phyloP scores from a whole-genome alignment of 495 filamentous ascomycete species.

The Penicillium pancosmium region DNA sequence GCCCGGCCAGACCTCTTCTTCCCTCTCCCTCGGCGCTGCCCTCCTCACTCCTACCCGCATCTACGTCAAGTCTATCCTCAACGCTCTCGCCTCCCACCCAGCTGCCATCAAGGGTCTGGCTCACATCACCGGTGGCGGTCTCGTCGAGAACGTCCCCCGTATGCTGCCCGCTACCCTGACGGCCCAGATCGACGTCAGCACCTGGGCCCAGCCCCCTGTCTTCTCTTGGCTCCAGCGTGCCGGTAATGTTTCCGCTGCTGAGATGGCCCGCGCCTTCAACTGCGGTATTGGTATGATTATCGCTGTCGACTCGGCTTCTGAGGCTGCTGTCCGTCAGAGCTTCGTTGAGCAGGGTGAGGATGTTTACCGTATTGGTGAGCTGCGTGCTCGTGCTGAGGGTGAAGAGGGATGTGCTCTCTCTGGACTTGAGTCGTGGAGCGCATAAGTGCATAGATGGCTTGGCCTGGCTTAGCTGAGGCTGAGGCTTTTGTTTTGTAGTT shows the following conservation, averaged over 20 bases:
- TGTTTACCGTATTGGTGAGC: constrained; percentile 72
- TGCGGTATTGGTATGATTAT: constrained; percentile 91
- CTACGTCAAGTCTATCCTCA: constrained; percentile 75
- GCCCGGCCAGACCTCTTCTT: constrained; percentile 31
- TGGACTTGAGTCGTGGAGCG: constrained; percentile 72
- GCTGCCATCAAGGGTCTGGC: constrained; percentile 88
- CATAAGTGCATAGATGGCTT: constrained; percentile 35
- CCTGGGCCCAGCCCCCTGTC: constrained; percentile 73
- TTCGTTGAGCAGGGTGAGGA: constrained; percentile 71
- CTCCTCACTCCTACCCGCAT: constrained; percentile 80
- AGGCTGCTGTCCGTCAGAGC: constrained; percentile 37
- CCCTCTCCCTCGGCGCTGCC: constrained; percentile 64
- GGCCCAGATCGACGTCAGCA: constrained; percentile 71
- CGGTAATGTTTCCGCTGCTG: constrained; percentile 70
- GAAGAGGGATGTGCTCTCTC: constrained; percentile 69
- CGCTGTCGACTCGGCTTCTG: constrained; percentile 57
- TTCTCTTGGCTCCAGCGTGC: constrained; percentile 81
- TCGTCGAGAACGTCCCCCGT: constrained; percentile 89
- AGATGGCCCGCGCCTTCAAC: constrained; percentile 94
- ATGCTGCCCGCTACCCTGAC: constrained; percentile 80
- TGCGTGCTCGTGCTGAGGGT: constrained; percentile 53
- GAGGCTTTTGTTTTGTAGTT: no score
- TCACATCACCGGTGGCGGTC: constrained; percentile 94
- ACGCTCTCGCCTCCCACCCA: constrained; percentile 48
- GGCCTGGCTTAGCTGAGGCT: neutral